Conservation (phyloP, 352 stramenopile genomes). For the Globisporangium lucens region DNA sequence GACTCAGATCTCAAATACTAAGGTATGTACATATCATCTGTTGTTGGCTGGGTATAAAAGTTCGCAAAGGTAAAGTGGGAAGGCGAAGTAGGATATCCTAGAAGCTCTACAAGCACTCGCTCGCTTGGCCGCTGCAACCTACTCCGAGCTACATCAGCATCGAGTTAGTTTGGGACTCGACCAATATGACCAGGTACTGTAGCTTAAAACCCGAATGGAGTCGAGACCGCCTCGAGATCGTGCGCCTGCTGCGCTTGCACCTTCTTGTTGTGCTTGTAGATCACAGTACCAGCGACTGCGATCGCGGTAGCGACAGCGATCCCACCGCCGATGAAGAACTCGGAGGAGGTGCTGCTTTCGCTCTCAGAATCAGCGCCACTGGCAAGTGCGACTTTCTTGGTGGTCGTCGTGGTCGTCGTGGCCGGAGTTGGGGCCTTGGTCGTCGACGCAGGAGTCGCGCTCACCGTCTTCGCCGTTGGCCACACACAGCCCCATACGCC, state of each 20-base stretch:
- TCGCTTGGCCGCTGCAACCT: too few relatives aligned
- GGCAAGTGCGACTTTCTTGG: background rate
- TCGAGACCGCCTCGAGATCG: background rate
- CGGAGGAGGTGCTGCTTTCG: background rate
- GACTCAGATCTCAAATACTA: too few relatives aligned
- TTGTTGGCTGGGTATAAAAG: too few relatives aligned
- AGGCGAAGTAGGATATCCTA: too few relatives aligned
- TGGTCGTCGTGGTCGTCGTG: background rate
- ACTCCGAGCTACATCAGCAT: too few relatives aligned
- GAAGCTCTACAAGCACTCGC: too few relatives aligned
- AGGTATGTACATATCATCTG: too few relatives aligned
- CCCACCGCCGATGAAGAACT: background rate
- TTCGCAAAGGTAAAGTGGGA: too few relatives aligned
- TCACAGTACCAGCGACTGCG: background rate
- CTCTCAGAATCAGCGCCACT: background rate
- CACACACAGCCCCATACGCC: background rate
- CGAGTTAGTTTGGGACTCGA: too few relatives aligned
- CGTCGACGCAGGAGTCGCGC: background rate
- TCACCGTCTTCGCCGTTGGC: background rate
- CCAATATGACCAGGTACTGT: too few relatives aligned
- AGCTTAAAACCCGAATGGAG: background rate
- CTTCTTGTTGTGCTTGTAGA: background rate
- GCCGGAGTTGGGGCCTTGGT: background rate
- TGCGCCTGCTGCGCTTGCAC: background rate
- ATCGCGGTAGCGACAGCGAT: background rate